phyloP scores from a whole-genome alignment of 495 filamentous ascomycete species.

The Penicillium argentinense region DNA sequence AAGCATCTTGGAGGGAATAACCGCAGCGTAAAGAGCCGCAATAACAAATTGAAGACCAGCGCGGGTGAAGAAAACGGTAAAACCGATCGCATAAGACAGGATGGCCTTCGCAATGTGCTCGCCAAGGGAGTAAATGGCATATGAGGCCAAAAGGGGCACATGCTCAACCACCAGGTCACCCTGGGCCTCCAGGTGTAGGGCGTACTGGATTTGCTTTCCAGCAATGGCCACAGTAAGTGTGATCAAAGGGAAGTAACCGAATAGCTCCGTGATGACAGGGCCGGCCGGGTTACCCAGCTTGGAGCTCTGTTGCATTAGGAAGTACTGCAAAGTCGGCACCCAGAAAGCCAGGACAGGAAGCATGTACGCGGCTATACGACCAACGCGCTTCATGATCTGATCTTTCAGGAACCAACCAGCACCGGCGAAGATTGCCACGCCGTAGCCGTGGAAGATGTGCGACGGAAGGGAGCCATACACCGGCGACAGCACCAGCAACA shows the following conservation, averaged over 20 bases:
- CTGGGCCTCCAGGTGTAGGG: slow-evolving; percentile 52
- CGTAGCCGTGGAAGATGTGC: slow-evolving; percentile 65
- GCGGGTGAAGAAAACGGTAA: slow-evolving; percentile 62
- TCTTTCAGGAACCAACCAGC: slow-evolving; percentile 60
- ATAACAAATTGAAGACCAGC: slow-evolving; percentile 69
- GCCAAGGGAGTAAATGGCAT: slow-evolving; percentile 58
- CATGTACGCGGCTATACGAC: slow-evolving; percentile 44
- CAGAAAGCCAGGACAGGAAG: slow-evolving; percentile 70
- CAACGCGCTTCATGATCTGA: slow-evolving; percentile 43
- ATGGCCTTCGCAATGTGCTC: slow-evolving; percentile 53
- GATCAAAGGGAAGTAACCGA: slow-evolving; percentile 74
- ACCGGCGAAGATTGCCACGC: slow-evolving; percentile 61
- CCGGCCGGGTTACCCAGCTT: slow-evolving; percentile 66
- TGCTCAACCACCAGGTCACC: slow-evolving; percentile 58
- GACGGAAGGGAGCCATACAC: slow-evolving; percentile 82
- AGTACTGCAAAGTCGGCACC: slow-evolving; percentile 69
- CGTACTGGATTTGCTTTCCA: slow-evolving; percentile 59
- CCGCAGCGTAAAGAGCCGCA: slow-evolving; percentile 57
- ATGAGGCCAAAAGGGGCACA: slow-evolving; percentile 60
- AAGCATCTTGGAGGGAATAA: slow-evolving; percentile 68
- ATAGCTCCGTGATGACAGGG: slow-evolving; percentile 68
- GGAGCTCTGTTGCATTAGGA: slow-evolving; percentile 62
- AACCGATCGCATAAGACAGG: slow-evolving; percentile 58
- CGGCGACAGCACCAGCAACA: slow-evolving; percentile 72
- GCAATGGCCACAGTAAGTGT: slow-evolving; percentile 64